These are phyloP conservation scores for Cercospora citrullina DNA, from an alignment of 2,329 filamentous ascomycete genomes.

Conservation along the genomic window DNA sequence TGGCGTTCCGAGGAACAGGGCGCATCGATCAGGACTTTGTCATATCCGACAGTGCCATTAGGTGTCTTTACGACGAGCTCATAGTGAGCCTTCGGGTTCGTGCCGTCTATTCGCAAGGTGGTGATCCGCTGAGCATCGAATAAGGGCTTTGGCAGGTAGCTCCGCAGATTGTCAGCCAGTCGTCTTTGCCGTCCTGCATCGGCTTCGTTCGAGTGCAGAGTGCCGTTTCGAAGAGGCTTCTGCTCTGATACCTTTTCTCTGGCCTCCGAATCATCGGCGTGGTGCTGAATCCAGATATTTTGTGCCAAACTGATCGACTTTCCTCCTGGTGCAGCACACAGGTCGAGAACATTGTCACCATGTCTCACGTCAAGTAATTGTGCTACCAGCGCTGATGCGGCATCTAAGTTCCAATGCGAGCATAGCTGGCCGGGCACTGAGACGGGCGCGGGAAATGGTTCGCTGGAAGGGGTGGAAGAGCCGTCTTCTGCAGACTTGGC, in stretches of 20 bases:
- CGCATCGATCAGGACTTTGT: constrained; percentile 46
- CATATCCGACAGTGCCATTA: constrained; percentile 40
- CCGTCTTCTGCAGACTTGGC: constrained; percentile 7
- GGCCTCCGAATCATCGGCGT: constrained; percentile 22
- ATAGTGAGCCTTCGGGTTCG: constrained; percentile 24
- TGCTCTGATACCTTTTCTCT: constrained; percentile 20
- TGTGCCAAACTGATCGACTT: constrained; percentile 42
- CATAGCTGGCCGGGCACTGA: constrained; percentile 21
- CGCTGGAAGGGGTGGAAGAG: not conserved
- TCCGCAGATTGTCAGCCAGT: constrained; percentile 32
- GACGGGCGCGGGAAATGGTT: constrained; percentile 30
- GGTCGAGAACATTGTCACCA: constrained; percentile 43
- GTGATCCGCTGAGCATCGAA: constrained; percentile 24
- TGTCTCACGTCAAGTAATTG: constrained; percentile 39
- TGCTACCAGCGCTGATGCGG: constrained; percentile 40
- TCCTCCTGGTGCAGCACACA: constrained; percentile 45
- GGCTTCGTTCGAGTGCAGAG: constrained; percentile 44
- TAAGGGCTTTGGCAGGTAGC: constrained; percentile 30
- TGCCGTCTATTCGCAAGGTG: constrained; percentile 31
- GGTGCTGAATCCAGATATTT: constrained; percentile 33
- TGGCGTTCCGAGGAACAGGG: constrained; percentile 47
- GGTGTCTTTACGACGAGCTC: constrained; percentile 34
- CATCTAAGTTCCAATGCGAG: constrained; percentile 38
- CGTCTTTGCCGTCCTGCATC: constrained; percentile 39
- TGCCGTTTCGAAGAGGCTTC: constrained; percentile 26